Percentiles rank a stretch among this genome's conserved stretches.
Conservation (phyloP, 495 filamentous ascomycete species). For the Jackrogersella minutella region DNA sequence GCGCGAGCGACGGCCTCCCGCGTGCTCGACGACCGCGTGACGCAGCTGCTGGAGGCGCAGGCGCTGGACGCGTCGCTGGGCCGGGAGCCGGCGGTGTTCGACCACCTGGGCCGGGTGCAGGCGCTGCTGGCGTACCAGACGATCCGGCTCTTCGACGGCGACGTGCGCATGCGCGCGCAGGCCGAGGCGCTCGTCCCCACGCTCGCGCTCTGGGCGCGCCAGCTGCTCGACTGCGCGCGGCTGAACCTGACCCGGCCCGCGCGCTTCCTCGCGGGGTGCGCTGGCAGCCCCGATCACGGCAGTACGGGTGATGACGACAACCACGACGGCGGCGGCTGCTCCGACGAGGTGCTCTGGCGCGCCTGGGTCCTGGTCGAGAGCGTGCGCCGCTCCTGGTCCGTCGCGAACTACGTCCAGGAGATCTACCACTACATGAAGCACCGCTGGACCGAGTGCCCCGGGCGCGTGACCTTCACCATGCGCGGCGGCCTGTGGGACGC, state of each 20-base stretch:
- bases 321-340: not conserved
- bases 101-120: constrained; percentile 56
- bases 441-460: constrained; percentile 46
- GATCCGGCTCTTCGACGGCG: constrained; percentile 65
- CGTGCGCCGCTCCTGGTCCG: constrained; percentile 44
- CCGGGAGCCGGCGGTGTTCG: constrained; percentile 21
- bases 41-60: constrained; percentile 37
- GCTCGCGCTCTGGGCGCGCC: constrained; percentile 51
- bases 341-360: constrained; percentile 42
- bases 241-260: constrained; percentile 35
- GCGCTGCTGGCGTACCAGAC: constrained; percentile 61
- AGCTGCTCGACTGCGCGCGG: constrained; percentile 46
- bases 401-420: constrained; percentile 33
- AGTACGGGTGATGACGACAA: not conserved
- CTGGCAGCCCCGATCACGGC: not conserved
- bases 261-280: constrained; percentile 17
- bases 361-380: constrained; percentile 52
- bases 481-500: constrained; percentile 50
- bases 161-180: constrained; percentile 57
- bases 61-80: constrained; percentile 22
- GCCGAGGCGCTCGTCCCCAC: constrained; percentile 56
- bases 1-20: constrained; percentile 16
- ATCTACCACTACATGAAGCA: constrained; percentile 45
- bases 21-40: constrained; percentile 37
- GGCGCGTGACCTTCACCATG: constrained; percentile 43